Evolutionary conservation across 1,139 yeast genomes (phyloP), one percentile per base, ranked within the genome.

Genomic region (Candida buenavistaensis): DNA sequence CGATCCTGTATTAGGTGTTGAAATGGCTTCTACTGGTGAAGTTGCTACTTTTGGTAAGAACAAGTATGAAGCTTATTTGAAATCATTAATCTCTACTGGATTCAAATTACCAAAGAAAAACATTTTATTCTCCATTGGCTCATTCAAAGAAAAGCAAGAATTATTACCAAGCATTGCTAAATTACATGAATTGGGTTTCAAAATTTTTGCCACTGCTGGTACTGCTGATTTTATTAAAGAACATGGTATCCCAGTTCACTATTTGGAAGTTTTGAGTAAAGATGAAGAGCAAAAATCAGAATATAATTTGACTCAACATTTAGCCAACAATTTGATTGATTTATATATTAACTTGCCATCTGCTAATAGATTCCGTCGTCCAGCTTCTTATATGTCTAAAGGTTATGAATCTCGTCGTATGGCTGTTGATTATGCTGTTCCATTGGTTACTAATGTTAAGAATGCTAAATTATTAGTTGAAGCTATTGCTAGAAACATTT

Each of bases 401-500:
- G 99, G 98, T 62, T 94, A 94, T 75, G 83, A 81, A 66, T 87
- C 97, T 37, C 95, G 99, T 76, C 94, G 99, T 75, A 86, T 94
- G 97, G 98, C 99, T 50, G 97, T 94, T 48, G 99, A 94, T 65
- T 94, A 87, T 61, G 90, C 97, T 36, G 87, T 94, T 59, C 99
- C 99, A 35, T 76, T 94, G 62, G 96, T 94, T 35, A 92, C 99
- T 48, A 94, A 94, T 59, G 98, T 92, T 50, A 94, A 94, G 70
- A 82, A 92, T 72, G 99, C 99, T 46, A 94, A 94, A 68, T 74
- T 94, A 50, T 75, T 94, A 64, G 83, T 92, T 50, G 97, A 92
- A 68, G 98, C 98, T 12, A 67, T 94, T 51, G 76, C 95, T 14
- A 75, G 95, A 68, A 68, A 72, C 51, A 71, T 81, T 47, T 50